Percentiles rank a stretch among this genome's conserved stretches.
These are phyloP conservation scores for Ceratobasidium sp. DNA, from an alignment of 1,284 basidiomycete species.

Conservation along the genomic window DNA sequence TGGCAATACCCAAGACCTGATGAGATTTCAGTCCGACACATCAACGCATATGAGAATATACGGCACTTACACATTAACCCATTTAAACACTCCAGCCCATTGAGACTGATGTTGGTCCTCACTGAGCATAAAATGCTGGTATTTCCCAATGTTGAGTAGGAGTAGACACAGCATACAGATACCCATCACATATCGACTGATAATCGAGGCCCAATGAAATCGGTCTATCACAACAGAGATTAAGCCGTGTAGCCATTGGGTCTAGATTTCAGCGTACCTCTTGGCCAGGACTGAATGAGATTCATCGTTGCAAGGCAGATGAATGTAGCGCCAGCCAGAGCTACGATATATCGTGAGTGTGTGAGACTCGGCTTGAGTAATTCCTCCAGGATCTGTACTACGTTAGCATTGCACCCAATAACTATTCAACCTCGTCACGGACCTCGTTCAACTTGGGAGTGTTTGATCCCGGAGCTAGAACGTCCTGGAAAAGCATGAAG, in stretches of 20 bases:
- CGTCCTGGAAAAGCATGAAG: too few species aligned
- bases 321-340: slow-evolving; percentile 9
- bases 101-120: background rate
- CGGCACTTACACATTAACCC: slow-evolving; percentile 20
- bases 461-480: background rate
- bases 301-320: slow-evolving; percentile 27
- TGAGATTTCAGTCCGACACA: background rate
- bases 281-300: slow-evolving; percentile 30
- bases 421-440: too few species aligned
- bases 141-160: slow-evolving; percentile 12
- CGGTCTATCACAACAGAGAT: slow-evolving; percentile 3
- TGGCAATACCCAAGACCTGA: slow-evolving; percentile 17
- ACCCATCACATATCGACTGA: slow-evolving; percentile 25
- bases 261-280: background rate
- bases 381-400: background rate
- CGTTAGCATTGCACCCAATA: too few species aligned
- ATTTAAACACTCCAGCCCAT: slow-evolving; percentile 4
- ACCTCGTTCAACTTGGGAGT: background rate
- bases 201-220: slow-evolving; percentile 25
- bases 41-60: background rate
- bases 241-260: background rate
- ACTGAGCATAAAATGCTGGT: background rate
- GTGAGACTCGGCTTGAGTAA: slow-evolving; percentile 9
- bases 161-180: slow-evolving; percentile 8
- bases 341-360: slow-evolving; percentile 26